These are phyloP conservation scores for Trichoderma atrobrunneum DNA, from an alignment of 2,329 filamentous ascomycete species.

Conservation along the genomic window DNA sequence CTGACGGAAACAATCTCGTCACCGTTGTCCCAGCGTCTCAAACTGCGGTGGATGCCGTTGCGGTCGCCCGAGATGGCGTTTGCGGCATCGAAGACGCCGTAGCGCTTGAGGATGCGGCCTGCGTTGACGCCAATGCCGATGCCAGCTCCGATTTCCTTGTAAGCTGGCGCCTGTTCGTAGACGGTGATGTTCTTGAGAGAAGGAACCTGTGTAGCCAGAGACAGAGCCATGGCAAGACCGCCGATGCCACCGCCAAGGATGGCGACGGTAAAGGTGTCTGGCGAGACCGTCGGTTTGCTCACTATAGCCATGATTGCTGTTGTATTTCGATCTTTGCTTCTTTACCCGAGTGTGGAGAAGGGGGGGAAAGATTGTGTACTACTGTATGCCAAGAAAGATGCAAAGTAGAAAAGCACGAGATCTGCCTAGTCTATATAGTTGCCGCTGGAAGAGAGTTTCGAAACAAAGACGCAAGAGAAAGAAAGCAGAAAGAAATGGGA, in stretches of 20 bases:
- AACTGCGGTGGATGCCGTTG: conserved; percentile 11
- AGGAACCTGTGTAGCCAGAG: neutral
- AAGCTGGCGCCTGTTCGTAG: conserved; percentile 9
- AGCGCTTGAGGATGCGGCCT: conserved; percentile 11
- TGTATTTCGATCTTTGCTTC: neutral
- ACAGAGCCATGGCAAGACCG: conserved; percentile 5
- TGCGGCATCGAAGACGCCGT: conserved; percentile 7
- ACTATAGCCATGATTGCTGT: neutral
- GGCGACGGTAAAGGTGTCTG: conserved; percentile 7
- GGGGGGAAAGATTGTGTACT: neutral
- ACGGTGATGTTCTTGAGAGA: conserved; percentile 5
- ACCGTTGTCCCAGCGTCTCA: conserved; percentile 11
- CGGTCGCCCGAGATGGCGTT: conserved; percentile 15
- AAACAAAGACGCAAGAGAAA: neutral
- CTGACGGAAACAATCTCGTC: conserved; percentile 7
- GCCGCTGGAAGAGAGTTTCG: neutral
- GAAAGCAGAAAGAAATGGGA: neutral
- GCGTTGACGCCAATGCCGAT: conserved; percentile 16
- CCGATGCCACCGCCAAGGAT: conserved; percentile 11
- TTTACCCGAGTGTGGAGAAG: neutral
- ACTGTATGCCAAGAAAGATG: neutral
- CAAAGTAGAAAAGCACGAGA: neutral
- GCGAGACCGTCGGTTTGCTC: neutral
- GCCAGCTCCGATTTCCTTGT: conserved; percentile 8
- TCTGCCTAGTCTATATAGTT: conserved; percentile 12